Evolutionary conservation across 768 basidiomycete genomes (phyloP).

Genomic region (Phanerochaete sordida): DNA sequence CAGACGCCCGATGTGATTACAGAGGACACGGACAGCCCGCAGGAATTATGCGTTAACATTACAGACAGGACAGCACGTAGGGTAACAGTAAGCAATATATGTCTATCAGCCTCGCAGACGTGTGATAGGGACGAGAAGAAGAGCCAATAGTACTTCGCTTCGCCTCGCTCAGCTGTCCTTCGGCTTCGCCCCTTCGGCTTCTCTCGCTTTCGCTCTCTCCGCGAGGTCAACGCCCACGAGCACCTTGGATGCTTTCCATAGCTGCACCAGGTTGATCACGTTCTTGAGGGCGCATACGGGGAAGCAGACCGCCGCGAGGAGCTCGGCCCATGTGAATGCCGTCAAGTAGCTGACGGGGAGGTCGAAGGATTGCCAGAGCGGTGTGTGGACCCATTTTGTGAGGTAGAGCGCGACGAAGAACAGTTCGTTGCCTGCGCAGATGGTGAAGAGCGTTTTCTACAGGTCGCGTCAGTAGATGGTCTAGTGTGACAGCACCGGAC

Average conservation of each 20-base stretch:
- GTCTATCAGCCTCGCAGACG: conserved; percentile 6
- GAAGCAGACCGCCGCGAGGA: conserved; percentile 57
- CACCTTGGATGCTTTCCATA: conserved; percentile 97
- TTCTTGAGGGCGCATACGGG: conserved; percentile 83
- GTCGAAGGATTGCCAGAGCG: conserved; percentile 49
- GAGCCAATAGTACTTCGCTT: conserved; percentile 3
- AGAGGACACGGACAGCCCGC: not conserved
- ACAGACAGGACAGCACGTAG: conserved; percentile 4
- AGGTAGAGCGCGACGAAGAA: conserved; percentile 96
- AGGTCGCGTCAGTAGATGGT: not conserved
- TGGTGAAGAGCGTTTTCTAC: conserved; percentile 82
- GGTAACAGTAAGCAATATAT: conserved; percentile 5
- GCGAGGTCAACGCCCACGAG: conserved; percentile 91
- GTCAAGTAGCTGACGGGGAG: conserved; percentile 27
- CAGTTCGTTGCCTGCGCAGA: conserved; percentile 93
- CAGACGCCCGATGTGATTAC: conserved; percentile 1
- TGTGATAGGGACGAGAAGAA: conserved; percentile 1
- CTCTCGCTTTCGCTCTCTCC: conserved; percentile 68
- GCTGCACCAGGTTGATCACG: conserved; percentile 90
- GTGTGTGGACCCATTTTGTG: conserved; percentile 76
- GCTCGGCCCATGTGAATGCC: conserved; percentile 70
- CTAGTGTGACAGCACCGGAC: not conserved
- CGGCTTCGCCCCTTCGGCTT: conserved; percentile 26
- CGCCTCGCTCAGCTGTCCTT: conserved; percentile 9
- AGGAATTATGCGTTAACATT: conserved; percentile 5